phyloP scores from a whole-genome alignment of 306 rosid genomes.

The Coriaria nepalensis region DNA sequence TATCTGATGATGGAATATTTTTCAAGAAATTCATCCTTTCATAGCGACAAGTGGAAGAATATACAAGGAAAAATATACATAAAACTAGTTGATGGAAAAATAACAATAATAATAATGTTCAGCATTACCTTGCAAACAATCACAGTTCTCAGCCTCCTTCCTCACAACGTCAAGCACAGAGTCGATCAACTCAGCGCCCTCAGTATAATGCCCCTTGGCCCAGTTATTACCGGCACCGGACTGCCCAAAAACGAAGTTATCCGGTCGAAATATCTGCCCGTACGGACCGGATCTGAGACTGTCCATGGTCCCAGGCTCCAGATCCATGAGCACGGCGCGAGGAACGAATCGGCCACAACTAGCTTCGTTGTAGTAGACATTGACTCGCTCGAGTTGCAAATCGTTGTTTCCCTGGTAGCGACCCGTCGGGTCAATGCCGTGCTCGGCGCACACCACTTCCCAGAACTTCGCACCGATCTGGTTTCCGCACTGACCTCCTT shows the following conservation, averaged over 20 bases:
- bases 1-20: no score
- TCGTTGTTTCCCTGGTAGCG: slow-evolving; percentile 45
- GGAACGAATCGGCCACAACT: slow-evolving; percentile 53
- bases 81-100: no score
- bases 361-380: slow-evolving; percentile 60
- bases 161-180: slow-evolving; percentile 58
- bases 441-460: slow-evolving; percentile 62
- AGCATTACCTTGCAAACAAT: slow-evolving; percentile 62
- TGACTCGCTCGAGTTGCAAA: slow-evolving; percentile 53
- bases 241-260: slow-evolving; percentile 58
- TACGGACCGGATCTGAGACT: slow-evolving; percentile 55
- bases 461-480: slow-evolving; percentile 70
- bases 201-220: slow-evolving; percentile 65
- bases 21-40: no score
- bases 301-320: slow-evolving; percentile 64
- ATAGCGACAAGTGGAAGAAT: no score
- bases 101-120: no score
- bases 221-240: slow-evolving; percentile 62
- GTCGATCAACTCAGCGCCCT: slow-evolving; percentile 61
- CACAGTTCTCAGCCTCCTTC: slow-evolving; percentile 64
- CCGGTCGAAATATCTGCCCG: slow-evolving; percentile 56
- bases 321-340: slow-evolving; percentile 55
- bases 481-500: slow-evolving; percentile 62
- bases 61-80: no score
- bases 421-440: slow-evolving; percentile 51